A percentile compares a stretch with the other conserved stretches of the same genome.
These are phyloP conservation scores for Tylopilus rubrobrunneus DNA, from an alignment of 768 basidiomycete species.

Conservation along the genomic window DNA sequence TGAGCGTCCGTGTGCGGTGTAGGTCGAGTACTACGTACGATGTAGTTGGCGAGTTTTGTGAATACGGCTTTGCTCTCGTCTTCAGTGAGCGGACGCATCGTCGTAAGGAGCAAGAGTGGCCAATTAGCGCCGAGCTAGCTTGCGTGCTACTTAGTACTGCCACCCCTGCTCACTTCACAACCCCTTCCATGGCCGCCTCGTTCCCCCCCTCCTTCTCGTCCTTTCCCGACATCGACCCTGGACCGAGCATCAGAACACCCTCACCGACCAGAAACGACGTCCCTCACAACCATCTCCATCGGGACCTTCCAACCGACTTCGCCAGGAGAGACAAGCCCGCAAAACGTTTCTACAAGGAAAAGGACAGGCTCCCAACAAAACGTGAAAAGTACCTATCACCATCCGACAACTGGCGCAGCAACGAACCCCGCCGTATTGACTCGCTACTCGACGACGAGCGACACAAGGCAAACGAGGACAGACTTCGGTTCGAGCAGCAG, in stretches of 20 bases:
- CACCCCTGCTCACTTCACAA: slow-evolving; percentile 5
- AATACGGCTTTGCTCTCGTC: slow-evolving; percentile 97
- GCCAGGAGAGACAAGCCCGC: slow-evolving; percentile 17
- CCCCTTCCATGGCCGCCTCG: slow-evolving; percentile 44
- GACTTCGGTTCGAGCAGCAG: slow-evolving; percentile 19
- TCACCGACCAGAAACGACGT: slow-evolving; percentile 17
- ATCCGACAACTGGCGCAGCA: slow-evolving; percentile 24
- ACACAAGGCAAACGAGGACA: slow-evolving; percentile 34
- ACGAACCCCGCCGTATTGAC: slow-evolving; percentile 10
- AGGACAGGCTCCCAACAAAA: slow-evolving; percentile 27
- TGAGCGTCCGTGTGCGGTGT: fast-evolving
- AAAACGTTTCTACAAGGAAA: slow-evolving; percentile 25
- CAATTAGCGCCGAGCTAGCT: not conserved
- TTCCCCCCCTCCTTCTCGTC: slow-evolving; percentile 67
- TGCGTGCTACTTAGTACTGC: not conserved
- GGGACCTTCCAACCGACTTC: slow-evolving; percentile 13
- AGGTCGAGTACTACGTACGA: slow-evolving; percentile 48
- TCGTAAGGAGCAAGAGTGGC: slow-evolving; percentile 13
- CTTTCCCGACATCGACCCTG: slow-evolving; percentile 60
- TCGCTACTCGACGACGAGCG: slow-evolving; percentile 28
- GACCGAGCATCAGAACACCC: slow-evolving; percentile 31
- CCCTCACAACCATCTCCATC: slow-evolving; percentile 9
- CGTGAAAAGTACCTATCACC: slow-evolving; percentile 29
- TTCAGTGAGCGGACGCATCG: slow-evolving; percentile 93
- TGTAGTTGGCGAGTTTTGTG: slow-evolving; percentile 95